Evolutionary conservation across 1,139 yeast species (phyloP), one percentile per base, ranked within the genome.

Genomic region (Protomyces macrosporus): DNA sequence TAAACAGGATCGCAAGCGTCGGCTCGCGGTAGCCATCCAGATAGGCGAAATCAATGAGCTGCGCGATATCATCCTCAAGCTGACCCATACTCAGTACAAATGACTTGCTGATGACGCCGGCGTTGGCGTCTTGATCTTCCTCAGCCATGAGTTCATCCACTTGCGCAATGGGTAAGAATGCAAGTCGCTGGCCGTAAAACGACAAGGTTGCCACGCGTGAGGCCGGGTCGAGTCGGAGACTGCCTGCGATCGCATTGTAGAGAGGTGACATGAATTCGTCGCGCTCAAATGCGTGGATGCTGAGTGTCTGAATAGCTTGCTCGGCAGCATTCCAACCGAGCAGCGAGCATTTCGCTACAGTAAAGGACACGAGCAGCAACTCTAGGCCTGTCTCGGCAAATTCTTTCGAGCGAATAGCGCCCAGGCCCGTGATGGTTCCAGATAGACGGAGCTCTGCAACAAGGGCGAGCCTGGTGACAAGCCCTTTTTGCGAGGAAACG

Each of bases 211-310:
- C 77, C 67, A 90, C 85, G 14, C 83, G 77, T 50, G 79, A 78
- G 61, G 79, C 78, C 0, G 96, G 91, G 66, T 90, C 97, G 0
- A 86, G 78, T 10, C 53, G 32, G 12, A 37, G 85, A 75, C 68
- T 89, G 78, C 32, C 78, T 77, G 0, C 90, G 77, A 5, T 77
- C 35, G 30, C 33, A 16, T 6, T 45, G 51, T 16, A 72, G 62
- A 79, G 51, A 84, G 83, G 65, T 78, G 73, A 64, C 78, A 80
- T 69, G 77, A 82, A 64, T 12, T 88, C 79, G 53, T 85, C 82
- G 63, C 84, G 82, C 71, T 91, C 98, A 74, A 91, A 93, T 73
- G 83, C 90, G 75, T 93, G 99, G 64, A 93, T 78, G 60, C 97
- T 88, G 3, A 84, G 81, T 0, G 97, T 90, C 23, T 82, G 78